Evolutionary conservation across 1,139 yeast genomes (phyloP).

Genomic region (Geotrichum fermentans): DNA sequence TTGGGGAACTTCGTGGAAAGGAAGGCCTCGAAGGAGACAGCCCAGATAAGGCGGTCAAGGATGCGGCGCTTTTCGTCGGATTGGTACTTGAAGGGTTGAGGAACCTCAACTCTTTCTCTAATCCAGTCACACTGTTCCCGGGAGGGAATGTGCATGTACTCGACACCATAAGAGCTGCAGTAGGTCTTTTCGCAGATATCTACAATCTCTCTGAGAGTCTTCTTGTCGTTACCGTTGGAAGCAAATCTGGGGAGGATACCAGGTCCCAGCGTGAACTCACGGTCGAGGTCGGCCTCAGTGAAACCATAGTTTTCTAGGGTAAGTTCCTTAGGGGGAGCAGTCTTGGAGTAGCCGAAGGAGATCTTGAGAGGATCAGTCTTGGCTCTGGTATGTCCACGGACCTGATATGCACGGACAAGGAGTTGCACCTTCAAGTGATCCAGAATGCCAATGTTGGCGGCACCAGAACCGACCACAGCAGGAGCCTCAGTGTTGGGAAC

Average conservation of each 20-base stretch:
- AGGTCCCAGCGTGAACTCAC: slow-evolving; percentile 87
- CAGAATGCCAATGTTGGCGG: slow-evolving; percentile 51
- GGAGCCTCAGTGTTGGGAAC: slow-evolving; percentile 64
- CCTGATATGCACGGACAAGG: slow-evolving; percentile 96
- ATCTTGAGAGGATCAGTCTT: slow-evolving; percentile 91
- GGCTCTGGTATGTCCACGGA: slow-evolving; percentile 95
- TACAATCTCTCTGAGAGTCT: slow-evolving; percentile 72
- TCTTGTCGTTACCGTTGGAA: slow-evolving; percentile 48
- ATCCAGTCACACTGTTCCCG: slow-evolving; percentile 97
- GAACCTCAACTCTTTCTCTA: slow-evolving; percentile 92
- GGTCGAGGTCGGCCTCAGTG: slow-evolving; percentile 76
- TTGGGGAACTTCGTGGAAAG: slow-evolving; percentile 93
- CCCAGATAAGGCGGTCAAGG: slow-evolving; percentile 94
- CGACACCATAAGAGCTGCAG: slow-evolving; percentile 87
- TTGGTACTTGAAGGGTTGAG: slow-evolving; percentile 76
- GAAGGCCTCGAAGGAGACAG: slow-evolving; percentile 89
- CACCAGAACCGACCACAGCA: slow-evolving; percentile 41
- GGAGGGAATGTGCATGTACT: slow-evolving; percentile 94
- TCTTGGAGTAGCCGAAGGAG: slow-evolving; percentile 65
- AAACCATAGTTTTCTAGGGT: slow-evolving; percentile 90
- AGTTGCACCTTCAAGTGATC: slow-evolving; percentile 93
- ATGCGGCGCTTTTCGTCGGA: slow-evolving; percentile 93
- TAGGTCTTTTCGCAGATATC: slow-evolving; percentile 75
- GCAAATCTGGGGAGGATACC: slow-evolving; percentile 95
- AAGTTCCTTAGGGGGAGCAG: slow-evolving; percentile 70